Base-by-base conservation (phyloP, 257 asterid genomes). In the Leptodermis oblonga region DNA sequence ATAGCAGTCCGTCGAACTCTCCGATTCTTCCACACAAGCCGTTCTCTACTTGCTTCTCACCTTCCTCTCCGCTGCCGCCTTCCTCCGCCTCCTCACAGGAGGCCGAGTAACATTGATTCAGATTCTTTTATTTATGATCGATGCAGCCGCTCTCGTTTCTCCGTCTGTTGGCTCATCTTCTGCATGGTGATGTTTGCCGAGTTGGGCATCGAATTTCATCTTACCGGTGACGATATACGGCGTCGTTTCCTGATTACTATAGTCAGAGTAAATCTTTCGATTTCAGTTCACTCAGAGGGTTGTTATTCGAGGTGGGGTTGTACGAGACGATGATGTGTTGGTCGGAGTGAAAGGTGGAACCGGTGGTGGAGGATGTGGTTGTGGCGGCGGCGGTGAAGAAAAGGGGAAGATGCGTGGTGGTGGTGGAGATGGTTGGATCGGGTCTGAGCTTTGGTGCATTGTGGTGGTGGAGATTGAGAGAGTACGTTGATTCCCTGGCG, bases 401-500 rank as follows among this genome's bases (percentile, higher is more conserved):
- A 5, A 30, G 42, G 30, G 17, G 25, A 26, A 30, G 62, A 46
- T 46, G 20, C n/a, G n/a, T n/a, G n/a, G n/a, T n/a, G n/a, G 62
- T 17, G 49, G 67, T 22, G 28, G 67, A 62, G 15, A 62, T 31
- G 49, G 26, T 62, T n/a, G 49, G 51, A 3, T n/a, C 10, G 49
- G 49, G 67, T 9, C 15, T 62, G 67, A 62, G 67, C 67, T 62
- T 62, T 42, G 67, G 67, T 31, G 67, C 14, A 11, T 11, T 62
- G 67, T 62, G 67, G 67, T 62, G 48, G 67, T 62, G 67, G 67
- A 37, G 67, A 42, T 37, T 62, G 67, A 41, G 67, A 8, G 49
- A 37, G 20, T 31, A 62, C 13, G 67, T 37, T 12, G 67, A 62
- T 26, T 62, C 18, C 30, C 67, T 62, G 20, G 31, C 18, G 67